phyloP scores from a whole-genome alignment of 108 stramenopile genomes.

The Epipyxis sp. region DNA sequence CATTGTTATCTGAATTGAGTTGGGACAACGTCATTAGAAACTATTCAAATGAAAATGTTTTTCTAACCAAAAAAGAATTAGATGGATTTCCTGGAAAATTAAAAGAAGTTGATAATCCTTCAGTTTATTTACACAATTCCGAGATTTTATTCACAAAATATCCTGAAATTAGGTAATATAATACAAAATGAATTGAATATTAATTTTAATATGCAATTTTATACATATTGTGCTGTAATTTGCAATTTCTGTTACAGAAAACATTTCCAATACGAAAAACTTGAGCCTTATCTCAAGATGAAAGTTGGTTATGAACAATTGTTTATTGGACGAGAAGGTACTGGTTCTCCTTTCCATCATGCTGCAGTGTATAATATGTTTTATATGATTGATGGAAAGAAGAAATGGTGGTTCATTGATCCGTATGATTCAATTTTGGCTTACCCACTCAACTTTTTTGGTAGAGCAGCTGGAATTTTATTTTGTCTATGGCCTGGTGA shows the following conservation, averaged over 20 bases:
- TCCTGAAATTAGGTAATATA: not conserved
- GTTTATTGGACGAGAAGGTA: not conserved
- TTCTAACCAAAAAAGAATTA: slow-evolving; percentile 6
- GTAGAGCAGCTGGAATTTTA: not conserved
- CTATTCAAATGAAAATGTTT: not conserved
- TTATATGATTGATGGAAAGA: slow-evolving; percentile 7
- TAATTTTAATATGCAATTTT: too few relatives aligned
- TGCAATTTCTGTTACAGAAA: too few relatives aligned
- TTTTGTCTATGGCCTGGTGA: slow-evolving; percentile 3
- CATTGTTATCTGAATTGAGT: not conserved
- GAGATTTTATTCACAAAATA: slow-evolving; percentile 16
- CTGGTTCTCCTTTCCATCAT: slow-evolving; percentile 23
- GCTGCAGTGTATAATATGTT: slow-evolving; percentile 28
- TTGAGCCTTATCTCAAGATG: slow-evolving; percentile 8
- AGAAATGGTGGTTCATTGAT: slow-evolving; percentile 8
- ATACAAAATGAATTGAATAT: too few relatives aligned
- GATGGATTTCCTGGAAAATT: slow-evolving; percentile 9
- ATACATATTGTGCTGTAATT: too few relatives aligned
- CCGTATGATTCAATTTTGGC: not conserved
- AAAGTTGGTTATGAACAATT: slow-evolving; percentile 13
- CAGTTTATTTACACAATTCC: slow-evolving; percentile 7
- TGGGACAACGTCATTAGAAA: slow-evolving; percentile 16
- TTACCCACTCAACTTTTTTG: not conserved
- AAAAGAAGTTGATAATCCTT: slow-evolving; percentile 5
- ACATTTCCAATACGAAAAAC: not conserved